A percentile compares a stretch with the other conserved stretches of the same genome.
These are phyloP conservation scores for Haematococcus lacustris DNA, from an alignment of 139 green algal species.

Conservation along the genomic window DNA sequence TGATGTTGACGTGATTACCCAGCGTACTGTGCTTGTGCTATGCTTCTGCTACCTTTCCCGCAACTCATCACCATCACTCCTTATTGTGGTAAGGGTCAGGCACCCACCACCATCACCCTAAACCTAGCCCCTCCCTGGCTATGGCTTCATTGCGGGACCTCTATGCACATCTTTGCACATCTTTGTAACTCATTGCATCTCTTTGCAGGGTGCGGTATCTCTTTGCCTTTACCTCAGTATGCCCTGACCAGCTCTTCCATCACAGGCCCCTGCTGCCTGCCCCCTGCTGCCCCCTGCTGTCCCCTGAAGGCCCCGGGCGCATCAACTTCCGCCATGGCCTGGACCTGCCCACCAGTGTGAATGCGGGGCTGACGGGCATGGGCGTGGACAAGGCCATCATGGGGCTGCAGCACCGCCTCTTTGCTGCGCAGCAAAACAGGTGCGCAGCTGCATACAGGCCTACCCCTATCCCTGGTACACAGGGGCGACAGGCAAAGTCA, in stretches of 20 bases:
- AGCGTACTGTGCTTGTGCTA: too few species aligned
- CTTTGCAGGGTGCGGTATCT: too few species aligned
- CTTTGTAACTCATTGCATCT: too few species aligned
- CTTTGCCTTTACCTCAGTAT: not conserved
- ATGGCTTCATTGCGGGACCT: too few species aligned
- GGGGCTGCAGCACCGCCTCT: conserved; percentile 3
- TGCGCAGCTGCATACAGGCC: not conserved
- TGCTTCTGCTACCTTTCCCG: too few species aligned
- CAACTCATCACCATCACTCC: too few species aligned
- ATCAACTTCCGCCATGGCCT: not conserved
- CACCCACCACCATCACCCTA: too few species aligned
- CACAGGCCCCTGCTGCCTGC: not conserved
- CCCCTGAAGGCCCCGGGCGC: not conserved
- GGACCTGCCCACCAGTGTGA: not conserved
- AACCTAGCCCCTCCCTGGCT: too few species aligned
- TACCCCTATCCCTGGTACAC: not conserved
- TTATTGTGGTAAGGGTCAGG: too few species aligned
- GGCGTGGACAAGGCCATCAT: not conserved
- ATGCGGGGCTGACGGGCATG: not conserved
- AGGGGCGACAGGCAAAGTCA: not conserved
- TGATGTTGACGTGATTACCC: too few species aligned
- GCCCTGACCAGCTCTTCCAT: not conserved
- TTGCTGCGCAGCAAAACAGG: conserved; percentile 5
- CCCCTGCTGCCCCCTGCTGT: not conserved
- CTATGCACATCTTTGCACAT: too few species aligned